Base-by-base conservation (phyloP, 164 flowering plant species). In the Dillenia turbinata region DNA sequence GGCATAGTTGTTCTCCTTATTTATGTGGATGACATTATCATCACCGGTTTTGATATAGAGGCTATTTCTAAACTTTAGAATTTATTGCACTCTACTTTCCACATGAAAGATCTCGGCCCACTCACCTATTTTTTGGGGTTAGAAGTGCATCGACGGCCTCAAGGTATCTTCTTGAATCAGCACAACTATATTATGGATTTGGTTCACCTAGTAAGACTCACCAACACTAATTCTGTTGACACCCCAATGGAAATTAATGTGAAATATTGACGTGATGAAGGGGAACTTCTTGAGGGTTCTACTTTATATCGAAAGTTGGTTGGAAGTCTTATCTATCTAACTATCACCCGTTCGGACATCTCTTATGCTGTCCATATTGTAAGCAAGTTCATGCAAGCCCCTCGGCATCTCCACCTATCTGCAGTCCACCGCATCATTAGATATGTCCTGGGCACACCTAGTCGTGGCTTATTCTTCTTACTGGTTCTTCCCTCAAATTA, bases 21-120 rank as follows among this genome's bases (percentile, higher is more conserved):
- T 4, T 59, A 59, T 59, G 44, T 59, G 4, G 52, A 59, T 47
- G 62, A 47, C 24, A 59, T 59, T 17, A 40, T 59, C 1, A 19
- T 16, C 22, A 53, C 33, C 1, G 33, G 56, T 11, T 8, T 2
- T 19, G 22, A 16, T 53, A 8, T 33, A 2, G 26, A 16, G 6
- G 11, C 22, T 9, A 53, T 53, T 53, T 2, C 10, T 12, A 10
- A 17, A 11, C 33, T 54, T 9, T 12, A 17, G 10, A 15, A 54
- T 10, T 40, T 17, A 1, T 9, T 54, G 7, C 16, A 54, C 22
- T 6, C 33, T 40, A 14, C 12, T 11, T 54, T 54, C 12, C 33
- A 17, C 7, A 17, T 54, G 12, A 54, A 54, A 9, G 56, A 54
- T 22, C 40, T 54, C 5, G 43, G 0, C 6, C 44, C 56, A 11